Evolutionary conservation across 306 rosid species (phyloP), one percentile per base, ranked within the genome.

Genomic region (Sophora flavescens): DNA sequence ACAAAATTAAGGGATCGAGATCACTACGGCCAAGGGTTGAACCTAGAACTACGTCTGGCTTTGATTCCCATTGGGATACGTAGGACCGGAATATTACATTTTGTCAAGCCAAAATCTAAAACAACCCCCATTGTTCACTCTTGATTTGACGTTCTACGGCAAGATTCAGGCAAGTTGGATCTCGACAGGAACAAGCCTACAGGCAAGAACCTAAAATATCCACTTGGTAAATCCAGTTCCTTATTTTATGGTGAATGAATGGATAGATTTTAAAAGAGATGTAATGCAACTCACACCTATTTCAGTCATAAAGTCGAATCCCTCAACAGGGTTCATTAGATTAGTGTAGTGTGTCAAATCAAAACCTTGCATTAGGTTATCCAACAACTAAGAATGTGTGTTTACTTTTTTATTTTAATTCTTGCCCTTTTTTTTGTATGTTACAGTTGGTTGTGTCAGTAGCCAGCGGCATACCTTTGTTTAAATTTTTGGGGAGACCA

Each of bases 291-390:
- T 9, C n/a, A 4, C 14, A 18, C 30, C 17, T 3, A 45, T 28
- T 67, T 67, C 58, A 67, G 14, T 41, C 57, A 67, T 38, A 13
- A 45, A 45, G 8, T 67, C 7, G 18, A 16, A 63, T 16, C 54
- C 39, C 57, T 10, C 17, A 2, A 64, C 35, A 38, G 44, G 47
- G 33, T 64, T 45, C 41, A 66, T 45, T 26, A 16, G 22, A 66
- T 66, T 42, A 26, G 58, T 45, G 14, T 26, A 26, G 16, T 28
- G 39, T 58, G 58, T 28, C 57, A 45, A 66, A 45, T 12, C 14
- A 12, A 3, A 50, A 50, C 54, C 54, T 6, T 50, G 54, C 7
- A 16, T n/a, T 7, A 15, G 54, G 7, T 50, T 13, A 50, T 50
- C 54, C 54, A 14, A 14, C 18, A 50, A 6, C 18, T 6, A 7